Conservation (phyloP, 306 rosid genomes). For the Calophaca sinica region DNA sequence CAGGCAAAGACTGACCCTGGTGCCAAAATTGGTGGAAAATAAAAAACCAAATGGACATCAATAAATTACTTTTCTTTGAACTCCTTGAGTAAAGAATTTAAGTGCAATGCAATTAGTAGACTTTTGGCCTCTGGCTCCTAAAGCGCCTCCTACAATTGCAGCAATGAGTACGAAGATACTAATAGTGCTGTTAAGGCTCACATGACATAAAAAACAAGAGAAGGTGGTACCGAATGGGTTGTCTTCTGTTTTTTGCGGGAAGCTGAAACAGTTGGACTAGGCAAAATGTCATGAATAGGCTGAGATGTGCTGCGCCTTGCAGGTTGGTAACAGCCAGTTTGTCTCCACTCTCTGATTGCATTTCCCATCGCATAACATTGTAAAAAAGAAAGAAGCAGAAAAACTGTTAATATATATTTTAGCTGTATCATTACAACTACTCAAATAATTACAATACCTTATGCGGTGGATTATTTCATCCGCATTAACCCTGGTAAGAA, state of each 20-base stretch:
- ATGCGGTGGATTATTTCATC: conserved; percentile 84
- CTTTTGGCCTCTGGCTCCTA: conserved; percentile 30
- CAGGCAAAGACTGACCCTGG: conserved; percentile 69
- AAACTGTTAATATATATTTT: neutral
- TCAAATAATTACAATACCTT: conserved; percentile 59
- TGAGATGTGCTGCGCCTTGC: conserved; percentile 72
- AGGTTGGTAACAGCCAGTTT: conserved; percentile 74
- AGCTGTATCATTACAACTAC: conserved; percentile 11
- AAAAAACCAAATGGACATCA: conserved; percentile 22
- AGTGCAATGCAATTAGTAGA: neutral
- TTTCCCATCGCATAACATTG: conserved; percentile 40
- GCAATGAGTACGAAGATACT: conserved; percentile 17
- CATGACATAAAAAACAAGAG: conserved; percentile 41
- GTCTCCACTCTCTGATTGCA: conserved; percentile 88
- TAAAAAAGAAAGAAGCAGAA: conserved; percentile 24
- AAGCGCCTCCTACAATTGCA: conserved; percentile 46
- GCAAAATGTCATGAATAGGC: conserved; percentile 67
- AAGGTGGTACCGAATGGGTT: conserved; percentile 66
- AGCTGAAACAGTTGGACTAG: conserved; percentile 79
- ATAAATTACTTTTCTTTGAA: conserved; percentile 22
- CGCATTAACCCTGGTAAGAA: conserved; percentile 80
- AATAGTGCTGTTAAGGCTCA: conserved; percentile 40
- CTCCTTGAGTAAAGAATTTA: conserved; percentile 20
- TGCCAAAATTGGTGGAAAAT: conserved; percentile 41
- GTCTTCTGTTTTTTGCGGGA: conserved; percentile 94